Percentiles rank a stretch among this genome's conserved stretches.
These are phyloP conservation scores for Salicornia ramosissima DNA, from an alignment of 148 eudicot species.

Conservation along the genomic window DNA sequence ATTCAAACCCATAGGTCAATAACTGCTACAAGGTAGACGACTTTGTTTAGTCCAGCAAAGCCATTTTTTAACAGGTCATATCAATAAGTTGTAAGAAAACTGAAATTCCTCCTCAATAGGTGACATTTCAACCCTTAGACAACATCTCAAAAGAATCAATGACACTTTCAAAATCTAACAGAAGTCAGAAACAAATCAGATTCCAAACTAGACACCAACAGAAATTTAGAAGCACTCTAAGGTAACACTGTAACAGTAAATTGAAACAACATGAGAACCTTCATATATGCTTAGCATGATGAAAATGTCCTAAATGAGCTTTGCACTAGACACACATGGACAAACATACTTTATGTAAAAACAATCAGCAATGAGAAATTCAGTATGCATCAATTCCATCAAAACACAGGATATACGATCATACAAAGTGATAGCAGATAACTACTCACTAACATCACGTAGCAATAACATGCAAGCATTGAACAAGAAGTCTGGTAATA, in stretches of 20 bases:
- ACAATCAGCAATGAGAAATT: not conserved
- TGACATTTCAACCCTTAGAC: not conserved
- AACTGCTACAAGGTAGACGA: no score
- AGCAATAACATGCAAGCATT: not conserved
- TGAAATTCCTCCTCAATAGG: not conserved
- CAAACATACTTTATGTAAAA: not conserved
- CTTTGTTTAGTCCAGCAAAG: no score
- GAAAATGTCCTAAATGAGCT: not conserved
- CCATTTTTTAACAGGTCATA: no score
- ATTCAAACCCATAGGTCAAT: no score
- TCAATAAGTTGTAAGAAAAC: not conserved
- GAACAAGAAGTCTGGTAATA: not conserved
- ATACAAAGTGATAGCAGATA: slow-evolving; percentile 4
- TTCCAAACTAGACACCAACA: not conserved
- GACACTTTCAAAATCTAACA: not conserved
- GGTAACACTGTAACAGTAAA: not conserved
- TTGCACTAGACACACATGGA: not conserved
- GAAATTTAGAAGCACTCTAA: not conserved
- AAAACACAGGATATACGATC: not conserved
- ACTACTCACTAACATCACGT: not conserved
- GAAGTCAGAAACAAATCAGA: not conserved
- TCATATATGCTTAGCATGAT: not conserved
- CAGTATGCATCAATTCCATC: no score
- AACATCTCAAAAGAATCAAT: not conserved
- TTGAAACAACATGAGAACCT: not conserved